Evolutionary conservation across 1,284 basidiomycete genomes (phyloP).

Genomic region (Waitea zeae): DNA sequence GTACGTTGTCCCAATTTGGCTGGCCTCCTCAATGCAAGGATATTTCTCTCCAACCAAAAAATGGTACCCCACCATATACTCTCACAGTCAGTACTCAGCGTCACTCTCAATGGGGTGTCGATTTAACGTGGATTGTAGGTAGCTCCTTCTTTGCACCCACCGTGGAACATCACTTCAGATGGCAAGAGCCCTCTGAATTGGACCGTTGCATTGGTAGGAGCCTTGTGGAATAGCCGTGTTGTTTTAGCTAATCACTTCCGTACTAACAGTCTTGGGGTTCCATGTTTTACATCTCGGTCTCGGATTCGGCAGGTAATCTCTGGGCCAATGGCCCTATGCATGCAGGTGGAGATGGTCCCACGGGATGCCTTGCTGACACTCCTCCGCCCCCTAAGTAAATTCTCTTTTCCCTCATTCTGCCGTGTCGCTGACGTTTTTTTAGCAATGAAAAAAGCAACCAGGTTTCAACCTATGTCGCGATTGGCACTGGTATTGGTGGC

Average conservation of each 20-base stretch:
- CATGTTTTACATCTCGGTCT: constrained; percentile 36
- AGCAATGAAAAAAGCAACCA: neutral
- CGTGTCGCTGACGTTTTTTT: neutral
- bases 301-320: constrained; percentile 27
- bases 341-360: constrained; percentile 19
- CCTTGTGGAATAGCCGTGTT: neutral
- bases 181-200: constrained; percentile 27
- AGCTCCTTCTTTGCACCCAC: constrained; percentile 40
- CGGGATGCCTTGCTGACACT: constrained; percentile 20
- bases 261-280: constrained; percentile 25
- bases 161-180: constrained; percentile 31
- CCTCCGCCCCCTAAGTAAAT: neutral
- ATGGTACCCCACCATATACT: constrained; percentile 40
- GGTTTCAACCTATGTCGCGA: constrained; percentile 13
- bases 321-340: constrained; percentile 44
- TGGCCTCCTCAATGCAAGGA: constrained; percentile 40
- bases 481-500: constrained; percentile 25
- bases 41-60: constrained; percentile 29
- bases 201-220: constrained; percentile 29
- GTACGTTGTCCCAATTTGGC: constrained; percentile 36
- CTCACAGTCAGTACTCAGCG: constrained; percentile 22
- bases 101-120: neutral
- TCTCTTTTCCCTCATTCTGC: neutral
- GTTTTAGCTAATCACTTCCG: neutral
- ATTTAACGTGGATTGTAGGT: constrained; percentile 17